Percentiles rank a stretch among this genome's conserved stretches.
Conservation (phyloP, 129 eudicot genomes). For the Escallonia rubra region DNA sequence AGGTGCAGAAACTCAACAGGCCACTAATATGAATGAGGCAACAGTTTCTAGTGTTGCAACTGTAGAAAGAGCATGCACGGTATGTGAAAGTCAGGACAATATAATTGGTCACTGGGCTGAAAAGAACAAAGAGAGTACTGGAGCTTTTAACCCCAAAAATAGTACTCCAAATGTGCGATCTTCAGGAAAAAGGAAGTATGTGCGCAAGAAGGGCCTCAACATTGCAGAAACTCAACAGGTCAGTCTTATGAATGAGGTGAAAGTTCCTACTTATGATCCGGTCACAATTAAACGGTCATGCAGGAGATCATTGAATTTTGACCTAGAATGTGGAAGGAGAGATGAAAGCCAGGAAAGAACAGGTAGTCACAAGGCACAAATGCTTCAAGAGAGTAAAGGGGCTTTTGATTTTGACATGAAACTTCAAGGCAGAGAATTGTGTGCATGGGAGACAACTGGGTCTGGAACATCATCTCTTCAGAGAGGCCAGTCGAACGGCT, state of each 20-base stretch:
- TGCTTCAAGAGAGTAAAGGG: constrained; percentile 7
- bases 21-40: no score
- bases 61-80: no score
- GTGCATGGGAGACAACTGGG: constrained; percentile 21
- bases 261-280: constrained; percentile 12
- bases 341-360: constrained; percentile 26
- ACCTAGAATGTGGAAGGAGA: constrained; percentile 26
- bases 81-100: no score
- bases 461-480: constrained; percentile 28
- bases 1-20: no score
- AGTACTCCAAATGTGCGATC: constrained; percentile 15
- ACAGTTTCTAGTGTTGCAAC: no score
- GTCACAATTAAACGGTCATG: constrained; percentile 21
- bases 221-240: constrained; percentile 14
- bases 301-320: constrained; percentile 53
- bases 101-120: no score
- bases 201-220: constrained; percentile 39
- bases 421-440: constrained; percentile 20
- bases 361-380: background rate
- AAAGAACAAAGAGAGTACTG: no score
- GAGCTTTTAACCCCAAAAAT: constrained; percentile 15
- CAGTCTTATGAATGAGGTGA: constrained; percentile 10
- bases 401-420: constrained; percentile 26
- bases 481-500: constrained; percentile 16
- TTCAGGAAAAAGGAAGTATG: constrained; percentile 69